A percentile compares a stretch with the other conserved stretches of the same genome.
Conservation (phyloP, 805 yeast genomes). For the Metschnikowia shivogae region DNA sequence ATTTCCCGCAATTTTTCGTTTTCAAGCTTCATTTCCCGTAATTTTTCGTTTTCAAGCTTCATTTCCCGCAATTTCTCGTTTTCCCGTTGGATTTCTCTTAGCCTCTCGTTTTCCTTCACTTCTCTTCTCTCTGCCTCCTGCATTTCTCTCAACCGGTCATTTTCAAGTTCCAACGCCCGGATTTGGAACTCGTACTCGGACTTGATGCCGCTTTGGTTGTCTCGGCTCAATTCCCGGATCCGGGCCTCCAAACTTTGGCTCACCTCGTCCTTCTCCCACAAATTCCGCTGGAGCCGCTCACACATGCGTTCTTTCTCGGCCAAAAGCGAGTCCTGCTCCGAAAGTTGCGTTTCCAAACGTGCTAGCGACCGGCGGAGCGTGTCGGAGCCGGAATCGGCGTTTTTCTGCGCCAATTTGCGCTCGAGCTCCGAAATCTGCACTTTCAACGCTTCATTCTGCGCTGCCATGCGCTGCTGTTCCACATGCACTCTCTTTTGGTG, state of each 20-base stretch:
- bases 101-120: not conserved
- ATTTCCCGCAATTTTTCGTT: constrained; percentile 25
- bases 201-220: constrained; percentile 2
- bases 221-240: constrained; percentile 27
- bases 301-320: constrained; percentile 19
- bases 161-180: constrained; percentile 25
- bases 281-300: constrained; percentile 14
- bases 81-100: constrained; percentile 16
- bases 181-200: constrained; percentile 10
- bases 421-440: constrained; percentile 33
- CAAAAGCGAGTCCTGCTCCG: constrained; percentile 15
- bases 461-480: constrained; percentile 21
- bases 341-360: constrained; percentile 35
- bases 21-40: constrained; percentile 21
- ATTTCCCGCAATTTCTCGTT: constrained; percentile 25
- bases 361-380: constrained; percentile 23
- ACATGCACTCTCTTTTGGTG: constrained; percentile 20
- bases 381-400: constrained; percentile 13
- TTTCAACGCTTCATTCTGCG: constrained; percentile 33
- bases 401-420: constrained; percentile 24
- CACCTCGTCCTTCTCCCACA: constrained; percentile 35
- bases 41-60: constrained; percentile 33
- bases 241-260: constrained; percentile 30
- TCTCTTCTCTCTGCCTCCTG: not conserved
- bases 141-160: constrained; percentile 21